phyloP scores from a whole-genome alignment of 352 stramenopile species.

The Phytophthora vignae region DNA sequence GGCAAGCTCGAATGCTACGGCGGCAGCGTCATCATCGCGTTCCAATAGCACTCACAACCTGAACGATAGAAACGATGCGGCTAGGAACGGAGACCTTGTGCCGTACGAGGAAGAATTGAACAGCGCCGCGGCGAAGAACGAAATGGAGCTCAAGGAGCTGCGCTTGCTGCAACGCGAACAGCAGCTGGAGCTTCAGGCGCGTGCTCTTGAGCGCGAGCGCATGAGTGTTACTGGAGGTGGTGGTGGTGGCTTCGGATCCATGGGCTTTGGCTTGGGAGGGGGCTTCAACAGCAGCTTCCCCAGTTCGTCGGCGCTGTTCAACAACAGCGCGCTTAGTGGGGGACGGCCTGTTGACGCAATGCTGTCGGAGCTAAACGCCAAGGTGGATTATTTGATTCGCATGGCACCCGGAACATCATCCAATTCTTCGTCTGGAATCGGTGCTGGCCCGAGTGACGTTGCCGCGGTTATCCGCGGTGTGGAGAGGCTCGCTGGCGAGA shows the following conservation, averaged over 20 bases:
- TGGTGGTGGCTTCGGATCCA: constrained; percentile 26
- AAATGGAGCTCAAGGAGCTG: constrained; percentile 66
- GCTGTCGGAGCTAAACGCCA: constrained; percentile 73
- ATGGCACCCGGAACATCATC: constrained; percentile 47
- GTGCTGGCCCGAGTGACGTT: constrained; percentile 61
- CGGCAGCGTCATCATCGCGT: constrained; percentile 18
- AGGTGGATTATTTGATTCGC: constrained; percentile 84
- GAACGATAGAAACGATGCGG: constrained; percentile 18
- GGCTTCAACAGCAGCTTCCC: constrained; percentile 35
- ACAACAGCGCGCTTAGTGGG: constrained; percentile 37
- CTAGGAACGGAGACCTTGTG: constrained; percentile 55
- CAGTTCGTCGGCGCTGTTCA: constrained; percentile 39
- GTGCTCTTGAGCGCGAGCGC: constrained; percentile 49
- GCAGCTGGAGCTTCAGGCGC: constrained; percentile 61
- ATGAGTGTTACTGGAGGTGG: constrained; percentile 31
- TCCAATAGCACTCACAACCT: constrained; percentile 27
- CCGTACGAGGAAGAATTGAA: constrained; percentile 52
- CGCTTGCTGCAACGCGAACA: constrained; percentile 59
- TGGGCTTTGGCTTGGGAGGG: constrained; percentile 31
- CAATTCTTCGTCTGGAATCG: constrained; percentile 22
- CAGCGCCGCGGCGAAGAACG: constrained; percentile 41
- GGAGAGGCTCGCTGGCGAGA: constrained; percentile 74
- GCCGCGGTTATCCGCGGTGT: constrained; percentile 71
- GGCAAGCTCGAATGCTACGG: constrained; percentile 11
- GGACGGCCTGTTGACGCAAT: constrained; percentile 54